Percentiles rank a stretch among this genome's conserved stretches.
Evolutionary conservation across 805 yeast genomes (phyloP).

Genomic region (Cyberlindnera nakhonratchasimensis): DNA sequence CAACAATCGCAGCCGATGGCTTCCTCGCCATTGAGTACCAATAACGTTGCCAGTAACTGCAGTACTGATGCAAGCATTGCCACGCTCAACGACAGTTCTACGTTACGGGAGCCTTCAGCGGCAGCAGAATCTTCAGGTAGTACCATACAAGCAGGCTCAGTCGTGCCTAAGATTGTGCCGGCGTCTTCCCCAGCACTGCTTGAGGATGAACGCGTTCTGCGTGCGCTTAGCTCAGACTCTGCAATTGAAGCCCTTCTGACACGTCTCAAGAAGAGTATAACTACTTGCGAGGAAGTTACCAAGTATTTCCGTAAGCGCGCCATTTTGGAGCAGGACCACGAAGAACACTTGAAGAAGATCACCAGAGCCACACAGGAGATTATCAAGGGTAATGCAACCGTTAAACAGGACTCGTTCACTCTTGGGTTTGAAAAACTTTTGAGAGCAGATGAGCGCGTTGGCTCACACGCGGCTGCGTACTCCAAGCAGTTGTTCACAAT

Average conservation of each 20-base stretch:
- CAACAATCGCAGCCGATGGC: constrained; percentile 8
- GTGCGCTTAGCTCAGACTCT: constrained; percentile 62
- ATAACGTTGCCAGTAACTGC: background rate
- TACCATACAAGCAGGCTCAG: background rate
- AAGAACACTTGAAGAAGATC: constrained; percentile 68
- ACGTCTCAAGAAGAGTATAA: constrained; percentile 74
- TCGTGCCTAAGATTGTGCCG: constrained; percentile 20
- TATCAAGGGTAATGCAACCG: constrained; percentile 38
- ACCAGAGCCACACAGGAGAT: constrained; percentile 51
- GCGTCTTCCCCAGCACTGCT: constrained; percentile 36
- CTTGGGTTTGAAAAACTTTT: constrained; percentile 64
- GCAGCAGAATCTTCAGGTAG: background rate
- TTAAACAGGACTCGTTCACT: constrained; percentile 65
- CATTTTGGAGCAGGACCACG: constrained; percentile 72
- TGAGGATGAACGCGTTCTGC: constrained; percentile 47
- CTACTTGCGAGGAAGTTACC: constrained; percentile 81
- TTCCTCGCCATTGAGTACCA: constrained; percentile 1
- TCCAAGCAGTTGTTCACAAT: constrained; percentile 77
- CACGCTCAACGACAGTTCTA: background rate
- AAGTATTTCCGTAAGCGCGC: constrained; percentile 77
- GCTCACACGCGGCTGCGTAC: constrained; percentile 69
- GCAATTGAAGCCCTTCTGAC: constrained; percentile 70
- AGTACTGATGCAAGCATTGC: constrained; percentile 6
- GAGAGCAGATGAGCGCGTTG: constrained; percentile 72
- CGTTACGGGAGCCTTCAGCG: background rate